phyloP scores from a whole-genome alignment of 2,329 filamentous ascomycete genomes.

The Fonsecaea erecta region DNA sequence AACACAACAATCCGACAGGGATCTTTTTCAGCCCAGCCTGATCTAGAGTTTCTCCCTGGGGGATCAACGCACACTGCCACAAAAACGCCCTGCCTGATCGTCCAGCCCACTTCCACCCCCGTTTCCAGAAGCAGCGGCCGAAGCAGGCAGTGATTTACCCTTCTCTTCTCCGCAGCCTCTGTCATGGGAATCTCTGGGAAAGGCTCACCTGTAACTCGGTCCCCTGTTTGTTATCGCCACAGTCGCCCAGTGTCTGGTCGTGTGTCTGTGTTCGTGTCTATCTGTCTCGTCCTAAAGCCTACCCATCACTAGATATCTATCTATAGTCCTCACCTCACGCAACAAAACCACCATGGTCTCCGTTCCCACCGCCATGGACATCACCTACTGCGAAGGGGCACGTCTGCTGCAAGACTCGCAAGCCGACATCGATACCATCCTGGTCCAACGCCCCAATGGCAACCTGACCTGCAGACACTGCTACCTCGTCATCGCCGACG shows the following conservation, averaged over 20 bases:
- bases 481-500: constrained; percentile 15
- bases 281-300: too few species aligned
- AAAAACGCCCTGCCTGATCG: neutral
- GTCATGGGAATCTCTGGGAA: neutral
- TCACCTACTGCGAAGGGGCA: constrained; percentile 18
- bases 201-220: neutral
- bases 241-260: neutral
- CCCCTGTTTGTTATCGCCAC: neutral
- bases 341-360: neutral
- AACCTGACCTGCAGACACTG: constrained; percentile 14
- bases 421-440: constrained; percentile 3
- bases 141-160: neutral
- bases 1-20: neutral
- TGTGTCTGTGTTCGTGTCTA: too few species aligned
- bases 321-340: neutral
- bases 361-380: constrained; percentile 3
- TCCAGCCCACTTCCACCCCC: neutral
- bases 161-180: neutral
- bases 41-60: neutral
- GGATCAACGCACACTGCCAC: neutral
- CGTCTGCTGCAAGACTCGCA: constrained; percentile 12
- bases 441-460: constrained; percentile 11
- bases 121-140: neutral
- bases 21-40: constrained; percentile 9
- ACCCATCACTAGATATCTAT: too few species aligned